Base-by-base conservation (phyloP, 1,284 basidiomycete genomes). In the Pseudozyma hubeiensis region DNA sequence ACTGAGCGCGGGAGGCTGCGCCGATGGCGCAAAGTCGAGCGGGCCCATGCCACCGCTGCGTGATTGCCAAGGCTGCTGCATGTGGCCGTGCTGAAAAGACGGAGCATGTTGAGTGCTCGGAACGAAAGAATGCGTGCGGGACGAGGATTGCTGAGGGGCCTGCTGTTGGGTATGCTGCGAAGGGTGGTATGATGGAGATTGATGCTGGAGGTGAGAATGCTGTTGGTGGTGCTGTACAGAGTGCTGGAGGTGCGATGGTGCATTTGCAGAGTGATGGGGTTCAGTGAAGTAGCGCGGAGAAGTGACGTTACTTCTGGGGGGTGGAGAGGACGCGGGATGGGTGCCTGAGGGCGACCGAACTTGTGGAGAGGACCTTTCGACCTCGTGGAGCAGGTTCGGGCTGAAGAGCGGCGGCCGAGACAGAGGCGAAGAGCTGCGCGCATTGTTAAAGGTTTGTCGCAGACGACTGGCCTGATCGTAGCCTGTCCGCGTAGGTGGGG, bases 401-500 rank as follows among this genome's bases (percentile, higher is more conserved):
- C 70, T 73, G 58, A 73, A 68, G 3, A 73, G 58, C 1, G 70
- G 65, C 4, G 70, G 65, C 10, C 65, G 65, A 4, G 70, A 73
- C 2, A 73, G 53, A 9, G 70, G 70, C 34, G 70, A 73, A 1
- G 70, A 66, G 53, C 70, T 68, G 53, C 70, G 60, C 13, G 64
- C 64, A 6, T 41, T 61, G 47, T 63, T 72, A 49, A 66, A 72
- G 17, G 61, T 64, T 16, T 72, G 69, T 19, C 69, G 69, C 24
- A 72, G 40, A 43, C 69, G 60, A 43, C 55, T 61, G 10, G 64
- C 64, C 31, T 63, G 64, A 44, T 72, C 69, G 43, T 43, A 57
- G 5, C 52, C 64, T 2, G 56, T n/a, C 35, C 59, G 54, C n/a
- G 57, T 52, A 24, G 54, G 31, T 1, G 56, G 31, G 1, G 56